Evolutionary conservation across 2,329 filamentous ascomycete species (phyloP).

Genomic region (Pseudonectria foliicola): DNA sequence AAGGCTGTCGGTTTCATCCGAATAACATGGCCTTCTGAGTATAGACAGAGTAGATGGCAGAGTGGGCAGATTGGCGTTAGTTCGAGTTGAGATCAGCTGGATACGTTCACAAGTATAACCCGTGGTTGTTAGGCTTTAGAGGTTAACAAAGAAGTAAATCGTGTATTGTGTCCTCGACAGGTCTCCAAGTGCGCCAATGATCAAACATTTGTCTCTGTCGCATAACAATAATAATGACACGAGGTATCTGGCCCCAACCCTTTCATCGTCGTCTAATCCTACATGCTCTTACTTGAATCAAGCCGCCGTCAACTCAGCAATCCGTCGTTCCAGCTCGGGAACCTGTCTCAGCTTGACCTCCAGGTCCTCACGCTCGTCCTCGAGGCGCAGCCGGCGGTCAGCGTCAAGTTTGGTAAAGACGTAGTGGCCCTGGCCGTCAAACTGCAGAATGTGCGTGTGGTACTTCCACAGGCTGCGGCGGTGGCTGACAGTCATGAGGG

Average conservation of each 20-base stretch:
- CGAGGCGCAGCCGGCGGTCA: slow-evolving; percentile 72
- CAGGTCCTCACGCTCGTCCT: slow-evolving; percentile 95
- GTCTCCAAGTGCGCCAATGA: too few species aligned
- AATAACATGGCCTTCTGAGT: slow-evolving; percentile 8
- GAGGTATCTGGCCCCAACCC: too few species aligned
- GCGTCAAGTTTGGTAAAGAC: slow-evolving; percentile 88
- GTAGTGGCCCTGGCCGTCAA: slow-evolving; percentile 88
- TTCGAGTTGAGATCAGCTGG: too few species aligned
- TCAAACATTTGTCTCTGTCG: too few species aligned
- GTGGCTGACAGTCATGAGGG: slow-evolving; percentile 94
- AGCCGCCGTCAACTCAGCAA: slow-evolving; percentile 62
- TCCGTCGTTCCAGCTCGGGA: slow-evolving; percentile 77
- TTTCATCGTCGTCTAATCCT: background rate
- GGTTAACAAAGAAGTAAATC: too few species aligned
- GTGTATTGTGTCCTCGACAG: too few species aligned
- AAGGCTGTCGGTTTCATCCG: slow-evolving; percentile 24
- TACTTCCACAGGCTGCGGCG: slow-evolving; percentile 92
- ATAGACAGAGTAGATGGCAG: too few species aligned
- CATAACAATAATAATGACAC: too few species aligned
- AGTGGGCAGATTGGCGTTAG: too few species aligned
- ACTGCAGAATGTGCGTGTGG: slow-evolving; percentile 89
- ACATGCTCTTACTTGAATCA: slow-evolving; percentile 2
- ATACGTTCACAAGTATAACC: too few species aligned
- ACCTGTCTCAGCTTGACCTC: slow-evolving; percentile 79
- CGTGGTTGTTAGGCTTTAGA: too few species aligned